Base-by-base conservation (phyloP, 139 green algal genomes). In the Chlorella sp. region DNA sequence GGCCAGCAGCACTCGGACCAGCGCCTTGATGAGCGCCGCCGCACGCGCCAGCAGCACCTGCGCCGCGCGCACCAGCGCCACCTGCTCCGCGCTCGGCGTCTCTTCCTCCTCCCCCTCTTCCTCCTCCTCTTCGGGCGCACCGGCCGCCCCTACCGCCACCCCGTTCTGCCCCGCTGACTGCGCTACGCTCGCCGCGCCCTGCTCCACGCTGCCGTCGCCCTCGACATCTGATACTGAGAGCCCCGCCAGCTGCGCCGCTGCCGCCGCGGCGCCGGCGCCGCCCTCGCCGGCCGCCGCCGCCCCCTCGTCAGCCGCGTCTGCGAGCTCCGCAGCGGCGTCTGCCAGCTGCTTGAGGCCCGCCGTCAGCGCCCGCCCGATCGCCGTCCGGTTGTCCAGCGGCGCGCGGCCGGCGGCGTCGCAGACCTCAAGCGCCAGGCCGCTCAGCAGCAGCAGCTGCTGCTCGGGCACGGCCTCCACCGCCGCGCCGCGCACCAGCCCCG, bases 341-440 rank as follows among this genome's bases (percentile, higher is more conserved):
- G 69, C 53, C 53, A 75, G 53, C 69, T 75, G 69, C 69, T 75
- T 75, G 27, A 75, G 38, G 38, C 65, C 67, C 67, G 35, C 48
- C 21, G 53, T 75, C 38, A 75, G 53, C 29, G 69, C 69, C 6
- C 69, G 69, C n/a, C 69, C 69, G 8, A 75, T 75, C 53, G 69
- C 69, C 1, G 53, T 66, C 17, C 69, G 69, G 53, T 15, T 56
- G 40, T 75, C 69, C 51, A 75, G 53, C 27, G 69, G 69, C 53
- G 69, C 69, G 27, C 42, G 41, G 27, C 42, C 69, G 6, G 69
- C 53, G 0, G 69, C 69, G 17, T 48, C 69, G 53, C 65, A n/a
- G 53, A 75, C 66, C 40, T 75, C 69, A n/a, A 75, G 69, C 2
- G 17, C 14, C 17, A 75, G 66, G 33, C 69, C 69, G 14, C 8